Conservation (phyloP, 2,329 filamentous ascomycete species). For the Alternaria triticimaculans region DNA sequence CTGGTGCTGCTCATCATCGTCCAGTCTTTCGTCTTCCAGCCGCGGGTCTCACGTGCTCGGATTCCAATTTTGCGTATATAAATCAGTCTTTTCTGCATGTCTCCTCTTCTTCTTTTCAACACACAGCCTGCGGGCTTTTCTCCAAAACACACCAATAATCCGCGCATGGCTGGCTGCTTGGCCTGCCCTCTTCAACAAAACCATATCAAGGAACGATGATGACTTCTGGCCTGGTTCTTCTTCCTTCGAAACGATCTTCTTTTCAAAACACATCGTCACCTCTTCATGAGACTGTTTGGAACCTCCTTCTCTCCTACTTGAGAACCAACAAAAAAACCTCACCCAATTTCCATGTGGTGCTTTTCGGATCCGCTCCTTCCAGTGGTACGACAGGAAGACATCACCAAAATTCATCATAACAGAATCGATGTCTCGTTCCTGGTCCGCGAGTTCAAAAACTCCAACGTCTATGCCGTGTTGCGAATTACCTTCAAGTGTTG, state of each 20-base stretch:
- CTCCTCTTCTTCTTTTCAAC: not conserved
- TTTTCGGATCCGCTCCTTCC: not conserved
- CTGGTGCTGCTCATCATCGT: not conserved
- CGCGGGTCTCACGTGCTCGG: not conserved
- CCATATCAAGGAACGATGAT: too few species aligned
- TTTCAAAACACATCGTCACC: not conserved
- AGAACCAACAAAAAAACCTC: not conserved
- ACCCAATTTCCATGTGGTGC: not conserved
- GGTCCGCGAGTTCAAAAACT: not conserved
- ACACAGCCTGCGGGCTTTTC: not conserved
- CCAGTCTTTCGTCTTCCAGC: not conserved
- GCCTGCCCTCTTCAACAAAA: too few species aligned
- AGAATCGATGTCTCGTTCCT: not conserved
- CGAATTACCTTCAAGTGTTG: not conserved
- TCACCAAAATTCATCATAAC: not conserved
- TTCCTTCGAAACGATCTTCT: not conserved
- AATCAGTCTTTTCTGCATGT: rapidly evolving
- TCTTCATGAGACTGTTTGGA: not conserved
- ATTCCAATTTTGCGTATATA: not conserved
- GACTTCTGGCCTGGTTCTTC: not conserved
- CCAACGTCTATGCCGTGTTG: not conserved
- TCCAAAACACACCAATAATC: not conserved
- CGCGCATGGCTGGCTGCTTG: not conserved
- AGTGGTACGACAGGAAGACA: not conserved
- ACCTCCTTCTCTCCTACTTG: not conserved